Conservation (phyloP, 2,329 filamentous ascomycete species). For the Balansia obtecta region DNA sequence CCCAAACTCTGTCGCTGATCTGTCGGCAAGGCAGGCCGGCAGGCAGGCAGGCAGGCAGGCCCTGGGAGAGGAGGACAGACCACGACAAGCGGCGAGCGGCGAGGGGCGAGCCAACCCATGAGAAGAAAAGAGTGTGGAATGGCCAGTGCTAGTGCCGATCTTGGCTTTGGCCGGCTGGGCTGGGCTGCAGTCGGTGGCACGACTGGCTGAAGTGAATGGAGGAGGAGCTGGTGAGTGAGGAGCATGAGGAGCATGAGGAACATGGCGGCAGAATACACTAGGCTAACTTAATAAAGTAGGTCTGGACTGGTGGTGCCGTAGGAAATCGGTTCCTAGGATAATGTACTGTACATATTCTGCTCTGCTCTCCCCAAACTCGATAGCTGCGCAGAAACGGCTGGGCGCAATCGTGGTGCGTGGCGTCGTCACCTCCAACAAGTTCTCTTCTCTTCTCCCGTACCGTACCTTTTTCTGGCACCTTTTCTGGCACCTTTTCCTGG, state of each 20-base stretch:
- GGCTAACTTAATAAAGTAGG: no score
- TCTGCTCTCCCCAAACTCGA: background rate
- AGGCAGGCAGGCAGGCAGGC: no score
- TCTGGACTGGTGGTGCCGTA: no score
- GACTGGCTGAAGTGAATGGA: background rate
- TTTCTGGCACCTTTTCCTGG: background rate
- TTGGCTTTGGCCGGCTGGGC: background rate
- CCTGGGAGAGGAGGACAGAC: background rate
- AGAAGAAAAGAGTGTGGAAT: no score
- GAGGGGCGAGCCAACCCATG: no score
- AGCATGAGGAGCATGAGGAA: background rate
- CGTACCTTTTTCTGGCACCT: background rate
- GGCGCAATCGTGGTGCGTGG: background rate
- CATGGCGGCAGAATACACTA: background rate
- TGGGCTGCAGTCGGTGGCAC: background rate
- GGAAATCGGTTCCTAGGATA: background rate
- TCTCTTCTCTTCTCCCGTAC: background rate
- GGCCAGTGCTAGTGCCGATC: background rate
- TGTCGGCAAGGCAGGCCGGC: no score
- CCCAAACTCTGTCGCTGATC: no score
- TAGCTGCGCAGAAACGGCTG: background rate
- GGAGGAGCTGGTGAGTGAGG: background rate
- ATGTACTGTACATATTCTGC: background rate
- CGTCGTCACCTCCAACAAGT: background rate
- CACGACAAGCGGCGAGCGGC: no score